phyloP scores from a whole-genome alignment of 2,329 filamentous ascomycete genomes.

The Colletotrichum eleusines region DNA sequence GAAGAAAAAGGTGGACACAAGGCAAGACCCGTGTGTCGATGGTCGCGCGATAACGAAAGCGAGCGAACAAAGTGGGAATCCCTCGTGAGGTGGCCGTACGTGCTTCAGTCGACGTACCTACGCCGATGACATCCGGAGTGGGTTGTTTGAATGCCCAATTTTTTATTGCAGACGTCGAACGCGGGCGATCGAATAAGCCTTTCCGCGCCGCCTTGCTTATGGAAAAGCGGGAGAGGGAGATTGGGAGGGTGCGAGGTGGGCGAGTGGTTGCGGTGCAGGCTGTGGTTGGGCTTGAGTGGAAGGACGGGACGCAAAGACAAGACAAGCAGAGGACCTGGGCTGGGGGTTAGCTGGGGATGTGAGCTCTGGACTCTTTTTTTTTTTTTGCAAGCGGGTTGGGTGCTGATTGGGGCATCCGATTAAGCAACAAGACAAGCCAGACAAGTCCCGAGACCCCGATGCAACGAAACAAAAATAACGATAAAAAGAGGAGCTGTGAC shows the following conservation, averaged over 20 bases:
- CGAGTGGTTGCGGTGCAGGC: slow-evolving; percentile 16
- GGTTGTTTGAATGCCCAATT: slow-evolving; percentile 29
- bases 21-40: slow-evolving; percentile 20
- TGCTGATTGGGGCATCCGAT: slow-evolving; percentile 1
- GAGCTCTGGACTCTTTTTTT: slow-evolving; percentile 10
- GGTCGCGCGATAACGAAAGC: slow-evolving; percentile 36
- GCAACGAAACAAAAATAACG: slow-evolving; percentile 6
- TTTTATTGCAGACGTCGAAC: slow-evolving; percentile 38
- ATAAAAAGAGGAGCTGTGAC: slow-evolving; percentile 3
- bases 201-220: slow-evolving; percentile 35
- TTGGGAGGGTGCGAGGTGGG: slow-evolving; percentile 12
- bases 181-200: slow-evolving; percentile 38
- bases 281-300: neutral
- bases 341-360: slow-evolving; percentile 7
- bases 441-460: slow-evolving; percentile 6
- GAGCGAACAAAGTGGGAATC: slow-evolving; percentile 26
- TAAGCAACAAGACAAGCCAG: slow-evolving; percentile 1
- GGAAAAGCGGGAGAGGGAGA: slow-evolving; percentile 29
- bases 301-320: slow-evolving; percentile 11
- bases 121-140: slow-evolving; percentile 27
- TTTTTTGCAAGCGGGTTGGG: slow-evolving; percentile 8
- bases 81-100: slow-evolving; percentile 24
- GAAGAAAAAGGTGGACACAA: slow-evolving; percentile 22
- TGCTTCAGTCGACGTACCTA: slow-evolving; percentile 24
- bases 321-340: slow-evolving; percentile 5